These are phyloP conservation scores for Fusarium vanettenii DNA, from an alignment of 2,329 filamentous ascomycete genomes.

Conservation along the genomic window DNA sequence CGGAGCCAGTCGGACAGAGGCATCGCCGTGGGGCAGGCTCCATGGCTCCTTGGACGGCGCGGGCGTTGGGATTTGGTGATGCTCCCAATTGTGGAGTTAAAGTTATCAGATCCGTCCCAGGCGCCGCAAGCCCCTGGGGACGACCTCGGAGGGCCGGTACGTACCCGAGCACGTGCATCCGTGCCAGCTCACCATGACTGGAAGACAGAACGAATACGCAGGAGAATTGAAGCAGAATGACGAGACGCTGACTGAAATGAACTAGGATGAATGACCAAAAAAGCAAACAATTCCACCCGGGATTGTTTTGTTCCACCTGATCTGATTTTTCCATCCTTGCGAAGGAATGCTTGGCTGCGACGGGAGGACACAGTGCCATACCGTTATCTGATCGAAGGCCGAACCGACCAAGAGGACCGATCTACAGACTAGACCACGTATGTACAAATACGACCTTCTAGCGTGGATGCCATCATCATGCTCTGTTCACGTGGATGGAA, in stretches of 20 bases:
- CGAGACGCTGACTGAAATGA: neutral
- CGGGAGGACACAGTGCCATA: slow-evolving; percentile 10
- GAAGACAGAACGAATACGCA: neutral
- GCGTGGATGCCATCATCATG: neutral
- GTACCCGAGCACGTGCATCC: neutral
- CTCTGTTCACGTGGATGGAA: neutral
- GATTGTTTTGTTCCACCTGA: slow-evolving; percentile 16
- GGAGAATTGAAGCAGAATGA: neutral
- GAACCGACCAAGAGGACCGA: neutral
- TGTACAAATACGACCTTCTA: neutral
- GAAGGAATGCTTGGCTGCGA: neutral
- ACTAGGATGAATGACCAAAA: neutral
- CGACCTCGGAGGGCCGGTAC: neutral
- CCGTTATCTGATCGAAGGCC: slow-evolving; percentile 33
- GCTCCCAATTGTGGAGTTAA: slow-evolving; percentile 39
- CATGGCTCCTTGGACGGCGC: slow-evolving; percentile 14
- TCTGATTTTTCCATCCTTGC: slow-evolving; percentile 7
- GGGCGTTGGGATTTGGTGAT: slow-evolving; percentile 24
- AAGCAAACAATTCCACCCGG: slow-evolving; percentile 3
- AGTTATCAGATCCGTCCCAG: slow-evolving; percentile 48
- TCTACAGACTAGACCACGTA: slow-evolving; percentile 1
- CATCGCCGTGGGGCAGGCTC: slow-evolving; percentile 31
- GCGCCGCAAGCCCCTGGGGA: slow-evolving; percentile 23
- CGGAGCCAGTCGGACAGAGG: slow-evolving; percentile 20
- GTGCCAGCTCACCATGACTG: neutral